Evolutionary conservation across 2,329 filamentous ascomycete genomes (phyloP).

Genomic region (Rutstroemia sp.): DNA sequence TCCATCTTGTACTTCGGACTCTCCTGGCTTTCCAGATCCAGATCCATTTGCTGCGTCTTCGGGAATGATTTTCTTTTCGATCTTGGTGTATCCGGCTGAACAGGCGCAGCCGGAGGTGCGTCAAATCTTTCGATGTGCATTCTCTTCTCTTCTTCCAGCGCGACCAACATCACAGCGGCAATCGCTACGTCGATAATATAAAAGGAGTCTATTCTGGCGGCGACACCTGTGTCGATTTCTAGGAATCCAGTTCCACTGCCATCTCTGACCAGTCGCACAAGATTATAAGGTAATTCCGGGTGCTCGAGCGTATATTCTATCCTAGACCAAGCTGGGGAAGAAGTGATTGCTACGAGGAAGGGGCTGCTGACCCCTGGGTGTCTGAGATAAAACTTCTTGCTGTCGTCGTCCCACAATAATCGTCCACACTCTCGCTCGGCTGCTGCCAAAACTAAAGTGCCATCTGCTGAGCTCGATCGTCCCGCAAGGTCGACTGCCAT

Average conservation of each 20-base stretch:
- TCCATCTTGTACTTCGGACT: constrained; percentile 21
- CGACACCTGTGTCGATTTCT: constrained; percentile 52
- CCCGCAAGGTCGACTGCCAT: constrained; percentile 46
- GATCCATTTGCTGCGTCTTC: constrained; percentile 49
- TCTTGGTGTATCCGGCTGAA: constrained; percentile 22
- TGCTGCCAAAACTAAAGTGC: constrained; percentile 49
- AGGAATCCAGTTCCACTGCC: constrained; percentile 52
- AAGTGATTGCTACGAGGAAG: constrained; percentile 52
- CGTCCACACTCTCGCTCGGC: constrained; percentile 63
- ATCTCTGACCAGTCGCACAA: constrained; percentile 54
- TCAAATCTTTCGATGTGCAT: constrained; percentile 47
- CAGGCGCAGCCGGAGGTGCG: constrained; percentile 41
- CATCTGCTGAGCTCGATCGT: constrained; percentile 41
- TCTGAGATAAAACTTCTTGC: constrained; percentile 50
- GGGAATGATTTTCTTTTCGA: constrained; percentile 20
- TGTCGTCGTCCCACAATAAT: constrained; percentile 64
- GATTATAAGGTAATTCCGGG: constrained; percentile 51
- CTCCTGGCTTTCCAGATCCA: constrained; percentile 57
- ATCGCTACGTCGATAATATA: constrained; percentile 58
- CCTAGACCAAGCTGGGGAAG: constrained; percentile 50
- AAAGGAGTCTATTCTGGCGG: constrained; percentile 50
- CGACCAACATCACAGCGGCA: constrained; percentile 51
- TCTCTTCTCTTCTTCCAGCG: constrained; percentile 48
- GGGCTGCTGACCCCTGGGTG: constrained; percentile 57
- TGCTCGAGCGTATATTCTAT: constrained; percentile 61